A percentile compares a stretch with the other conserved stretches of the same genome.
Conservation (phyloP, 2,329 filamentous ascomycete genomes). For the Neopestalotiopsis sp. region DNA sequence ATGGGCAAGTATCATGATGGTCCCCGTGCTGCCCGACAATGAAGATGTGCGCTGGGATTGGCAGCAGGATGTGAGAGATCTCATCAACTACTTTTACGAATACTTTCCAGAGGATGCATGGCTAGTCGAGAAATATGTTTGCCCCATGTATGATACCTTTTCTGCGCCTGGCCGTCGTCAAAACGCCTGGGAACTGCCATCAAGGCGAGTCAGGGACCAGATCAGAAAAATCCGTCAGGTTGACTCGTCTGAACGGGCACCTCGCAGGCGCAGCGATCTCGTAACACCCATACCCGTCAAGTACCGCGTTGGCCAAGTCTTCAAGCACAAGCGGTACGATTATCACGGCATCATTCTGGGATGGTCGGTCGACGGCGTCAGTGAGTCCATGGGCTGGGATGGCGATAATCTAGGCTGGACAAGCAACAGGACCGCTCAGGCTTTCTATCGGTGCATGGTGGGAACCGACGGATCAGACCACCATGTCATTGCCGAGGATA, state of each 20-base stretch:
- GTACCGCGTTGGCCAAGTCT: slow-evolving; percentile 81
- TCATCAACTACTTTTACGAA: slow-evolving; percentile 68
- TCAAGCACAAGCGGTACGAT: slow-evolving; percentile 79
- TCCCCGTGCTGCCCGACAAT: slow-evolving; percentile 43
- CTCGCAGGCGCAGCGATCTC: slow-evolving; percentile 42
- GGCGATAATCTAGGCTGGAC: slow-evolving; percentile 40
- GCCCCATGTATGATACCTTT: slow-evolving; percentile 62
- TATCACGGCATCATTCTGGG: slow-evolving; percentile 85
- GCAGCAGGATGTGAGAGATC: slow-evolving; percentile 66
- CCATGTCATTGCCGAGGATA: slow-evolving; percentile 79
- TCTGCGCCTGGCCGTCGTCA: slow-evolving; percentile 36
- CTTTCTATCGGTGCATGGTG: slow-evolving; percentile 83
- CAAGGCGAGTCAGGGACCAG: slow-evolving; percentile 41
- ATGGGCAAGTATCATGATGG: slow-evolving; percentile 71
- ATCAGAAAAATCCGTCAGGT: slow-evolving; percentile 47
- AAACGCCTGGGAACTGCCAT: slow-evolving; percentile 37
- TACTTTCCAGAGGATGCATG: slow-evolving; percentile 74
- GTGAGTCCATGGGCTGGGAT: slow-evolving; percentile 65
- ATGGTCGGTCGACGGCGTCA: slow-evolving; percentile 76
- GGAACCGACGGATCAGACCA: slow-evolving; percentile 67
- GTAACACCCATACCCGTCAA: slow-evolving; percentile 46
- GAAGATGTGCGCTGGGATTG: slow-evolving; percentile 51
- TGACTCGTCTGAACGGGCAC: slow-evolving; percentile 41
- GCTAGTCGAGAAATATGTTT: slow-evolving; percentile 71
- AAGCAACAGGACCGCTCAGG: slow-evolving; percentile 58